A percentile compares a stretch with the other conserved stretches of the same genome.
Conservation (phyloP, 176 grass and related monocot genomes). For the Olyra latifolia region DNA sequence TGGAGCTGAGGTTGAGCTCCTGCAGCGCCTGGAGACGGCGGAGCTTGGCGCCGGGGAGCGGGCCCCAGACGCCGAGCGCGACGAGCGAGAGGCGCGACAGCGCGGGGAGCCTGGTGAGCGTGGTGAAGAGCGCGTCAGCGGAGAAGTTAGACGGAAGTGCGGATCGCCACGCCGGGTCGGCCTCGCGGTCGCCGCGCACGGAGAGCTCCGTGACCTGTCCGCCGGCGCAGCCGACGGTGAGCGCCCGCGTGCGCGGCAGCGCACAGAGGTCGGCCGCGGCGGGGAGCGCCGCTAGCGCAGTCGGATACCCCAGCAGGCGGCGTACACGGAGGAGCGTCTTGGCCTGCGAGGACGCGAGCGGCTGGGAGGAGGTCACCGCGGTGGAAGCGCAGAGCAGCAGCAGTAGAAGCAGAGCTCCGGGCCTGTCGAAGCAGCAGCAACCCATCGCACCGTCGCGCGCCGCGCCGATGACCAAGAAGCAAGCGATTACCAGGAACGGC, state of each 20-base stretch:
- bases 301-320: slow-evolving; percentile 49
- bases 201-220: slow-evolving; percentile 59
- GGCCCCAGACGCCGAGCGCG: slow-evolving; percentile 66
- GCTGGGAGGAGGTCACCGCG: slow-evolving; percentile 22
- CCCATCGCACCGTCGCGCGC: neutral
- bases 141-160: slow-evolving; percentile 62
- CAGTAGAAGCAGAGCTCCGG: neutral
- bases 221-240: slow-evolving; percentile 53
- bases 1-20: slow-evolving; percentile 70
- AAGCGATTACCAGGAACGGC: neutral
- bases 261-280: slow-evolving; percentile 49
- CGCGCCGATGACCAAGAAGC: neutral
- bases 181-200: slow-evolving; percentile 47
- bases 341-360: slow-evolving; percentile 56
- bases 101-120: slow-evolving; percentile 52
- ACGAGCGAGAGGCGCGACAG: slow-evolving; percentile 60
- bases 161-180: slow-evolving; percentile 22
- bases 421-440: neutral
- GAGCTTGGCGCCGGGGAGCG: slow-evolving; percentile 63
- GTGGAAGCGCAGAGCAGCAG: slow-evolving; percentile 16
- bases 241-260: slow-evolving; percentile 32
- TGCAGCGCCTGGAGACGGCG: slow-evolving; percentile 59
- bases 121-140: slow-evolving; percentile 79
- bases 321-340: slow-evolving; percentile 63
- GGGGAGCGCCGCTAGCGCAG: slow-evolving; percentile 21